Evolutionary conservation across 2,329 filamentous ascomycete species (phyloP).

Genomic region (Tolypocladium capitatum): DNA sequence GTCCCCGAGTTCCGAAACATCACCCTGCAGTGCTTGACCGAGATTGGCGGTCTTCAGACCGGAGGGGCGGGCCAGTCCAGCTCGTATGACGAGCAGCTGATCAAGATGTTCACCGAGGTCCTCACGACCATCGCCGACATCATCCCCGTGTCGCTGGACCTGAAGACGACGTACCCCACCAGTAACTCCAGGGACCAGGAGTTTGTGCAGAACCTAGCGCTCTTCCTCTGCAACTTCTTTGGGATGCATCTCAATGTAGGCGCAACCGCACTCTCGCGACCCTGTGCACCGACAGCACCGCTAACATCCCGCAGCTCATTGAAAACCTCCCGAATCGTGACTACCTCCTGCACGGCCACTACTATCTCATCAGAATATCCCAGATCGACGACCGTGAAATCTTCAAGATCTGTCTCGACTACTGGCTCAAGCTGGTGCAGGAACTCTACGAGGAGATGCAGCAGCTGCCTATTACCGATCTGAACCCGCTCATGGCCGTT

Average conservation of each 20-base stretch:
- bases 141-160: conserved; percentile 77
- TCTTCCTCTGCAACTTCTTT: conserved; percentile 97
- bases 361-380: conserved; percentile 94
- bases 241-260: conserved; percentile 74
- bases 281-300: conserved; percentile 1
- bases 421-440: conserved; percentile 97
- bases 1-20: conserved; percentile 93
- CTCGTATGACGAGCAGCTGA: conserved; percentile 86
- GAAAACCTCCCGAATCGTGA: conserved; percentile 93
- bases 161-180: conserved; percentile 80
- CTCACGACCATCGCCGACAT: conserved; percentile 86
- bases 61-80: conserved; percentile 52
- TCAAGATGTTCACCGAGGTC: conserved; percentile 97
- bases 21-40: conserved; percentile 90
- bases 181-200: conserved; percentile 93
- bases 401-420: conserved; percentile 98
- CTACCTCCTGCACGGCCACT: conserved; percentile 90
- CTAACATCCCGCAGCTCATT: conserved; percentile 48
- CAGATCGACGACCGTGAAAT: conserved; percentile 98
- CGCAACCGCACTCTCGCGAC: not conserved
- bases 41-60: conserved; percentile 89
- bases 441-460: conserved; percentile 99
- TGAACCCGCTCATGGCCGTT: conserved; percentile 79
- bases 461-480: conserved; percentile 79
- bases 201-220: conserved; percentile 90